Evolutionary conservation across 352 stramenopile species (phyloP).

Genomic region (Phytopythium mirpurense): DNA sequence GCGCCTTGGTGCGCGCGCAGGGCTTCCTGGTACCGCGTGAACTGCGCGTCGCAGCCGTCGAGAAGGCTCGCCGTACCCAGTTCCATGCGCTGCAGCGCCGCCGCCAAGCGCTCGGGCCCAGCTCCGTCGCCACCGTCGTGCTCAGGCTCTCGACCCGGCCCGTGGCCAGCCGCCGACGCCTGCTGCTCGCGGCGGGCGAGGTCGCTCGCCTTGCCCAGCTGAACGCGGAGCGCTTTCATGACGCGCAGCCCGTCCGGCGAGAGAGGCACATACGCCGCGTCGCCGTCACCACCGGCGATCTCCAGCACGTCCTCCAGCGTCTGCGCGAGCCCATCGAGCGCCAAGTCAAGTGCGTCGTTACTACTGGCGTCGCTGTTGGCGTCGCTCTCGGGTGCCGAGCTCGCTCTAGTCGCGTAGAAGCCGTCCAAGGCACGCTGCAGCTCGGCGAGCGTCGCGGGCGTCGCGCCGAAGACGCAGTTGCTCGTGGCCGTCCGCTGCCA

Average conservation of each 20-base stretch:
- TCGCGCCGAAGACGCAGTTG: slow-evolving; percentile 51
- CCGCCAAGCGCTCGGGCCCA: slow-evolving; percentile 26
- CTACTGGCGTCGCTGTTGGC: not conserved
- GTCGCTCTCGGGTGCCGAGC: not conserved
- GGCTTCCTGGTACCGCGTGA: slow-evolving; percentile 36
- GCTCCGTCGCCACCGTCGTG: not conserved
- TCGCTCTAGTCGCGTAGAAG: slow-evolving; percentile 20
- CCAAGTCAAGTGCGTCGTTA: not conserved
- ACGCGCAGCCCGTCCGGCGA: slow-evolving; percentile 8
- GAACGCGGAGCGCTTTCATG: slow-evolving; percentile 41
- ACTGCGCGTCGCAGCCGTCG: slow-evolving; percentile 47
- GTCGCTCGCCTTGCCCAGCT: slow-evolving; percentile 36
- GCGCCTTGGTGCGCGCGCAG: slow-evolving; percentile 32
- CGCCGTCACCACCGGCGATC: not conserved
- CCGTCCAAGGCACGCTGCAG: slow-evolving; percentile 27
- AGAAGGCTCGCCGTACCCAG: slow-evolving; percentile 51
- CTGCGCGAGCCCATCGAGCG: slow-evolving; percentile 11
- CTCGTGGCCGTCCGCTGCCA: slow-evolving; percentile 47
- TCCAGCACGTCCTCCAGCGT: not conserved
- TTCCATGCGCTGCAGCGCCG: slow-evolving; percentile 57
- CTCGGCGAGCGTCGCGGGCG: slow-evolving; percentile 18
- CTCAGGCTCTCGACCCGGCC: not conserved
- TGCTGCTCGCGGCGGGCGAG: not conserved
- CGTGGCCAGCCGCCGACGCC: not conserved
- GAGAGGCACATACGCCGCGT: not conserved